A percentile compares a stretch with the other conserved stretches of the same genome.
Conservation (phyloP, 352 stramenopile species). For the Phytopythium montanum region DNA sequence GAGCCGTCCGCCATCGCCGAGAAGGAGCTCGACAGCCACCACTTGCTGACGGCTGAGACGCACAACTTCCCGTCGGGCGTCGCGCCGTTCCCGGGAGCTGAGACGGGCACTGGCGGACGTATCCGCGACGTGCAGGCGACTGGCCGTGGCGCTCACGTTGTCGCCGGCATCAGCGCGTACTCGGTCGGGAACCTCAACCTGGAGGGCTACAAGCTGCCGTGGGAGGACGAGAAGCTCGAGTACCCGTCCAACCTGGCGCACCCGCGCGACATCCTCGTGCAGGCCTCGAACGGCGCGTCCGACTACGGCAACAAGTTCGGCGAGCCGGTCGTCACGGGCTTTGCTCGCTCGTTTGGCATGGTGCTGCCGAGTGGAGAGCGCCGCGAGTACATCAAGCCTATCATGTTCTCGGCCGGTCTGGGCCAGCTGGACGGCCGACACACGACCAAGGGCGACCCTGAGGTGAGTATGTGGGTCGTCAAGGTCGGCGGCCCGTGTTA, state of each 20-base stretch:
- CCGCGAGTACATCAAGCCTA: conserved; percentile 99
- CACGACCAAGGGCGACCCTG: conserved; percentile 92
- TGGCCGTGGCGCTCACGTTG: conserved; percentile 93
- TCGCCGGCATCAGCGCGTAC: conserved; percentile 90
- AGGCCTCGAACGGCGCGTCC: conserved; percentile 97
- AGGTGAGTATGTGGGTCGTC: conserved; percentile 96
- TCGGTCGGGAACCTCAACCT: conserved; percentile 95
- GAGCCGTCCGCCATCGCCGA: conserved; percentile 66
- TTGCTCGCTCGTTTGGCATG: conserved; percentile 97
- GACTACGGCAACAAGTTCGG: conserved; percentile 99
- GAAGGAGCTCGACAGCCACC: conserved; percentile 87
- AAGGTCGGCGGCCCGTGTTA: conserved; percentile 99
- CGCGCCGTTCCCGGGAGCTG: conserved; percentile 93
- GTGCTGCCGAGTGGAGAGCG: conserved; percentile 93
- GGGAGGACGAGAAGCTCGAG: conserved; percentile 92
- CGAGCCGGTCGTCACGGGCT: conserved; percentile 98
- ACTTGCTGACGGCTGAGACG: conserved; percentile 98
- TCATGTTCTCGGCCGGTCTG: conserved; percentile 99
- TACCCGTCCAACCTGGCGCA: conserved; percentile 90
- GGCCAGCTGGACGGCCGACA: conserved; percentile 95
- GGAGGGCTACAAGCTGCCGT: conserved; percentile 95
- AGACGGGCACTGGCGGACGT: conserved; percentile 97
- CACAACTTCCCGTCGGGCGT: conserved; percentile 99
- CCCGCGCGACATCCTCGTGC: conserved; percentile 95
- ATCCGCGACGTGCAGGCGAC: conserved; percentile 99